Evolutionary conservation across 2,329 filamentous ascomycete genomes (phyloP), one percentile per base, ranked within the genome.

Genomic region (Verticillium alfalfae): DNA sequence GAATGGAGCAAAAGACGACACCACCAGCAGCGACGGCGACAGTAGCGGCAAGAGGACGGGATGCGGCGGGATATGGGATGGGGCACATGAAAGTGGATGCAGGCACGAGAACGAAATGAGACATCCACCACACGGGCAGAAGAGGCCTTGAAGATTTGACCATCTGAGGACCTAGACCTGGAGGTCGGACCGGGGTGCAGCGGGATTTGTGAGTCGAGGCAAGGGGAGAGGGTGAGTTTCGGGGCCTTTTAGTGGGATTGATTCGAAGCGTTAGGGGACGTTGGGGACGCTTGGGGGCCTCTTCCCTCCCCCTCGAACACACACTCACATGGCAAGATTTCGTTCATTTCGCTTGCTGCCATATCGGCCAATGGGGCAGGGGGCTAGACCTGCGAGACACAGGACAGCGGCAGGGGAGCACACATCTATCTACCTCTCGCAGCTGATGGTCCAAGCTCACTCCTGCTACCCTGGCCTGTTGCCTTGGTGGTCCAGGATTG

Each of bases 301-400:
- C 10, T 26, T 26, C 26, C 26, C 26, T 22, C 26, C 45, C 56
- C 45, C 56, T 37, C 18, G 49, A 57, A 60, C 34, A 60, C 34
- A 26, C 34, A 60, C 57, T 59, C 62, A 62, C 63, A 58, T 62
- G 61, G 60, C 39, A 62, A 65, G 63, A 65, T 65, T 64, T 49
- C 45, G 8, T 22, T 49, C 45, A 49, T 49, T 49, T 49, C 45
- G 45, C 45, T 49, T 49, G 6, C n/a, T 49, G 45, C 9, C 45
- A 49, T 22, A 18, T 22, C 22, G n/a, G 45, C 45, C 45, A 49
- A 49, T 49, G n/a, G 45, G 18, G n/a, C 26, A 26, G 22, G 8
- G 45, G 18, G 45, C n/a, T 8, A 41, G 39, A 41, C 39, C 39
- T 41, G 39, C 39, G 8, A 49, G 45, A 49, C 45, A 49, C 45